Evolutionary conservation across 176 grass and related monocot genomes (phyloP).

Genomic region (Aegilops sharonensis): DNA sequence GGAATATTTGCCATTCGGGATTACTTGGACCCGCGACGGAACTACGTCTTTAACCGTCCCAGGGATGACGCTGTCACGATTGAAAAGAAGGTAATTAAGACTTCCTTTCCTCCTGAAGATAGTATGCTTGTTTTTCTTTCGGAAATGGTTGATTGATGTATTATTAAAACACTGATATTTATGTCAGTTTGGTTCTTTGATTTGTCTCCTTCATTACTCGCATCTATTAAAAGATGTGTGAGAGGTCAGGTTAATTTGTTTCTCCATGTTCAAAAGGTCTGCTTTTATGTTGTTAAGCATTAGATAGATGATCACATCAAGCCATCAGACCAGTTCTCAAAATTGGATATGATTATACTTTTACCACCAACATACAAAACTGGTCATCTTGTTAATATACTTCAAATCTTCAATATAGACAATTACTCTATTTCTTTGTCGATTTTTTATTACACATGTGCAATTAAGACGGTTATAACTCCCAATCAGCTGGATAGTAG

Average conservation of each 20-base stretch:
- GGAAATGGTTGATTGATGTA: not conserved
- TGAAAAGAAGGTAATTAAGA: conserved; percentile 3
- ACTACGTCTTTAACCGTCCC: conserved; percentile 16
- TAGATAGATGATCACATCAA: not conserved
- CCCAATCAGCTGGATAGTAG: not conserved
- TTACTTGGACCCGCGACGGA: conserved; percentile 11
- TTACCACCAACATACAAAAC: not conserved
- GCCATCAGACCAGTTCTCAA: not conserved
- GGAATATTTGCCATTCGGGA: conserved; percentile 13
- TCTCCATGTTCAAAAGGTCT: not conserved
- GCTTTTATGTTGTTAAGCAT: not conserved
- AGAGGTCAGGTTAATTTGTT: not conserved
- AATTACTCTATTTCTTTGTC: not conserved
- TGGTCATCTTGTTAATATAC: not conserved
- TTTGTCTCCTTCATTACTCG: not conserved
- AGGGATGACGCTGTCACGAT: not conserved
- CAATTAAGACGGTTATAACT: conserved; percentile 1
- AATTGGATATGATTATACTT: not conserved
- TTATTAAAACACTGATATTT: not conserved
- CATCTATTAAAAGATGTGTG: too few relatives aligned
- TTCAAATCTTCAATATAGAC: not conserved
- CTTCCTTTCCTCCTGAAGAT: not conserved
- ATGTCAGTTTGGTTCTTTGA: not conserved
- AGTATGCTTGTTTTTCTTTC: not conserved
- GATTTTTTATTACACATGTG: not conserved